Evolutionary conservation across 768 basidiomycete species (phyloP).

Genomic region (Leccinellum luteum): DNA sequence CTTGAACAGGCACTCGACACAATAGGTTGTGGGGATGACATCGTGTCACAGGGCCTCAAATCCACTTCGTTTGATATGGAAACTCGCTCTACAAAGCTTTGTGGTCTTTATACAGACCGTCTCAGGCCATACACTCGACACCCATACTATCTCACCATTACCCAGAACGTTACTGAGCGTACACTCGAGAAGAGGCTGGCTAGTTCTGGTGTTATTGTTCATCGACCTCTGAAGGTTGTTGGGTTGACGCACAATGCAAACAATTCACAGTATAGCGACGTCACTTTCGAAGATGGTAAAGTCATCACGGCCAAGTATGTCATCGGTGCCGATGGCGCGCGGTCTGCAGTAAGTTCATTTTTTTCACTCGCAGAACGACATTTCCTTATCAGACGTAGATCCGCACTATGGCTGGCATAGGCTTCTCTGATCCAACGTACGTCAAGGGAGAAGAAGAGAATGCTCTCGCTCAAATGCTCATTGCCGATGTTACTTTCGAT

Average conservation of each 20-base stretch:
- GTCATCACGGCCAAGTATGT: conserved; percentile 44
- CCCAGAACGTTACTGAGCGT: conserved; percentile 46
- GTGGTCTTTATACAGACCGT: conserved; percentile 30
- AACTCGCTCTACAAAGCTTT: conserved; percentile 30
- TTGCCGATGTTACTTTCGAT: conserved; percentile 46
- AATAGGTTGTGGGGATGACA: conserved; percentile 39
- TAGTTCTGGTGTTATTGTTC: conserved; percentile 31
- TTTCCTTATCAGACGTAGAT: conserved; percentile 30
- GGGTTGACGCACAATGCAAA: conserved; percentile 32
- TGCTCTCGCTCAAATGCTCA: conserved; percentile 37
- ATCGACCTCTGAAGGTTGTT: conserved; percentile 39
- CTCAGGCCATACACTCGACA: conserved; percentile 42
- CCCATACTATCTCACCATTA: conserved; percentile 42
- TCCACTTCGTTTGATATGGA: conserved; percentile 24
- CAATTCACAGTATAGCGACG: conserved; percentile 33
- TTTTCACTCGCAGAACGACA: background rate
- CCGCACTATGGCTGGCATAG: conserved; percentile 39
- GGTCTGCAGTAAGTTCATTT: conserved; percentile 39
- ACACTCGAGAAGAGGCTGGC: conserved; percentile 36
- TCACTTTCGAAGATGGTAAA: conserved; percentile 47
- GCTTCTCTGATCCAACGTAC: conserved; percentile 43
- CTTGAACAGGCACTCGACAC: conserved; percentile 43
- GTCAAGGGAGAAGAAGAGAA: conserved; percentile 23
- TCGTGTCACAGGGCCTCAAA: conserved; percentile 39
- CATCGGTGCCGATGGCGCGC: conserved; percentile 51